Evolutionary conservation across 495 filamentous ascomycete genomes (phyloP).

Genomic region (Penicillium tannophilum): DNA sequence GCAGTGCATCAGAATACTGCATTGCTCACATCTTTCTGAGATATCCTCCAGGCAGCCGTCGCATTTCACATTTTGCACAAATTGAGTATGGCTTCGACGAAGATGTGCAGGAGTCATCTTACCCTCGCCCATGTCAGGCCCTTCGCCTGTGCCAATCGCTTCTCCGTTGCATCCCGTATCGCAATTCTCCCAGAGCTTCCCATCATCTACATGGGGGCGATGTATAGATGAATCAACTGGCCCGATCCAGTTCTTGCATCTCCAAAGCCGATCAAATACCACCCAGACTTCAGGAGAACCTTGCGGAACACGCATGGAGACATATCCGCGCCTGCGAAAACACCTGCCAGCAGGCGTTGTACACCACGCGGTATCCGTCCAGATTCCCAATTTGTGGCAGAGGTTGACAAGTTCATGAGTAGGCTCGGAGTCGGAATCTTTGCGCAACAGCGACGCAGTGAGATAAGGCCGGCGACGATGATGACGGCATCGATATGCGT

Average conservation of each 20-base stretch:
- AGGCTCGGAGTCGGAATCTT: constrained; percentile 63
- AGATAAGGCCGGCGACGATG: constrained; percentile 62
- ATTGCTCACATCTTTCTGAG: constrained; percentile 61
- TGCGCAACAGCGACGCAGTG: constrained; percentile 53
- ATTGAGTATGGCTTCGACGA: constrained; percentile 55
- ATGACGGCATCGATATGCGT: constrained; percentile 63
- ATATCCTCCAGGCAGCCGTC: constrained; percentile 56
- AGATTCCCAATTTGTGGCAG: constrained; percentile 61
- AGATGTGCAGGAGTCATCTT: constrained; percentile 58
- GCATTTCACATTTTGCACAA: constrained; percentile 56
- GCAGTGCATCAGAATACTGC: constrained; percentile 65
- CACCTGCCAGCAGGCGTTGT: constrained; percentile 62
- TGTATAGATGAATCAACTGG: constrained; percentile 28
- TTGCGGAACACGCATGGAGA: constrained; percentile 52
- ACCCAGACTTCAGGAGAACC: constrained; percentile 62
- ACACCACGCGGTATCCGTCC: constrained; percentile 68
- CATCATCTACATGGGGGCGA: constrained; percentile 35
- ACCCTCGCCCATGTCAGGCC: constrained; percentile 49
- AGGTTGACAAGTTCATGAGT: constrained; percentile 65
- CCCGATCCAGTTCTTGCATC: constrained; percentile 61
- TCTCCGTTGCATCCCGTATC: constrained; percentile 59
- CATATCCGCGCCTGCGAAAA: constrained; percentile 59
- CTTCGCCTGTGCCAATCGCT: constrained; percentile 51
- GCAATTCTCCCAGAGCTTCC: constrained; percentile 60
- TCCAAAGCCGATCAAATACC: constrained; percentile 64